phyloP scores from a whole-genome alignment of 352 stramenopile species.

The Phytophthora rubi region DNA sequence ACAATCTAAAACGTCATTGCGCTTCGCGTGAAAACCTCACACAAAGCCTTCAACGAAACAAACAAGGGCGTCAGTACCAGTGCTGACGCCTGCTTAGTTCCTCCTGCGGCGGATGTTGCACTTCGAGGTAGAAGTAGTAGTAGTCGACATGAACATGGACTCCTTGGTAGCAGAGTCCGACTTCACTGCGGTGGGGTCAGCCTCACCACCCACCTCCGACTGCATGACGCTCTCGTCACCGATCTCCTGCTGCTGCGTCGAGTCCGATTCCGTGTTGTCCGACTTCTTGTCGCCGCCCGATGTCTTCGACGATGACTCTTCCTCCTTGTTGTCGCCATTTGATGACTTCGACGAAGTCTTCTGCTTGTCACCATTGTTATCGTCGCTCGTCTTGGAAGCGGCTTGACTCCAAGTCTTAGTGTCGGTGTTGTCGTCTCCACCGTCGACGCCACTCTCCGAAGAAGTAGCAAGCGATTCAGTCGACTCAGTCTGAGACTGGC shows the following conservation, averaged over 20 bases:
- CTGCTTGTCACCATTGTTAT: background rate
- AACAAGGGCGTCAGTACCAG: conserved; percentile 20
- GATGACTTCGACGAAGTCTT: background rate
- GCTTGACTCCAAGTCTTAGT: background rate
- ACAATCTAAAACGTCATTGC: conserved; percentile 7
- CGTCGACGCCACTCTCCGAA: background rate
- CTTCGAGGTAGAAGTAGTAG: conserved; percentile 9
- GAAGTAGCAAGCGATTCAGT: conserved; percentile 1
- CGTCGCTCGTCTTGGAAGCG: background rate
- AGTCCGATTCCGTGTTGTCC: conserved; percentile 1
- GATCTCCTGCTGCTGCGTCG: conserved; percentile 3
- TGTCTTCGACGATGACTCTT: background rate
- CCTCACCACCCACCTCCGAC: conserved; percentile 18
- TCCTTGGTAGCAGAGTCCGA: conserved; percentile 2
- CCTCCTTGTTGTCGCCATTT: conserved; percentile 1
- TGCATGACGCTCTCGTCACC: conserved; percentile 28
- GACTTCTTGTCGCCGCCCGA: conserved; percentile 19
- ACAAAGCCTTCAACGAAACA: conserved; percentile 15
- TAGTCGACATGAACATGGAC: background rate
- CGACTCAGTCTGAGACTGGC: background rate
- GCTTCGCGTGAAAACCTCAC: conserved; percentile 9
- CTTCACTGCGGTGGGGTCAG: conserved; percentile 7
- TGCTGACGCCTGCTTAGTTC: conserved; percentile 15
- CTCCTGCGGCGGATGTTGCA: conserved; percentile 31
- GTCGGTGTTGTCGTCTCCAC: background rate